Percentiles rank a stretch among this genome's conserved stretches.
These are phyloP conservation scores for Mycena pura DNA, from an alignment of 768 basidiomycete species.

Conservation along the genomic window DNA sequence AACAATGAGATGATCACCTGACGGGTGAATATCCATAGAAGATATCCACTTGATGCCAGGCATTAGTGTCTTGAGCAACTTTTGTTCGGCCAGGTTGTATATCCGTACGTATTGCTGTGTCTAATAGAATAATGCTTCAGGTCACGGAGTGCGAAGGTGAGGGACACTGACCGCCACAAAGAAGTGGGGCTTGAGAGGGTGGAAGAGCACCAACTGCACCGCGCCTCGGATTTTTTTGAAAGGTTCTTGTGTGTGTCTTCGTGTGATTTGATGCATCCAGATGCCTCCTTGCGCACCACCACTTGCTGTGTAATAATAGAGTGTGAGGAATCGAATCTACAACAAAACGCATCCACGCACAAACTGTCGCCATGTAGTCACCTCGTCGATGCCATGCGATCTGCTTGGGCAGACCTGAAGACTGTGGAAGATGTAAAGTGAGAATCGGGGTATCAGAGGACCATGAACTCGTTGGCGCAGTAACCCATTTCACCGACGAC, in stretches of 20 bases:
- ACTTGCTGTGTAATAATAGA: slow-evolving; percentile 50
- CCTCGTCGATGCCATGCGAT: slow-evolving; percentile 93
- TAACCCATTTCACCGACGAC: slow-evolving; percentile 76
- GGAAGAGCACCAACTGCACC: slow-evolving; percentile 93
- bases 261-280: slow-evolving; percentile 95
- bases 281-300: slow-evolving; percentile 81
- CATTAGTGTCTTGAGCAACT: slow-evolving; percentile 88
- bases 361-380: slow-evolving; percentile 94
- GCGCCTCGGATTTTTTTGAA: slow-evolving; percentile 95
- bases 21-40: slow-evolving; percentile 94
- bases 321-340: slow-evolving; percentile 12
- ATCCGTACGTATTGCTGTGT: slow-evolving; percentile 96
- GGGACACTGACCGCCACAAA: slow-evolving; percentile 86
- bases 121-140: slow-evolving; percentile 46
- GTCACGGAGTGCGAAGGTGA: slow-evolving; percentile 18
- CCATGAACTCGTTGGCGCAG: slow-evolving; percentile 51
- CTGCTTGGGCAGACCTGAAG: slow-evolving; percentile 78
- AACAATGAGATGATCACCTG: slow-evolving; percentile 95
- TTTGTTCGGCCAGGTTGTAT: slow-evolving; percentile 94
- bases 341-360: slow-evolving; percentile 57
- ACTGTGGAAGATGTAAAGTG: slow-evolving; percentile 64
- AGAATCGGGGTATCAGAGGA: slow-evolving; percentile 64
- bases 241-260: slow-evolving; percentile 95
- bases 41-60: slow-evolving; percentile 99
- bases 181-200: slow-evolving; percentile 93